Evolutionary conservation across 768 basidiomycete genomes (phyloP).

Genomic region (Erythrobasidium yunnanense): DNA sequence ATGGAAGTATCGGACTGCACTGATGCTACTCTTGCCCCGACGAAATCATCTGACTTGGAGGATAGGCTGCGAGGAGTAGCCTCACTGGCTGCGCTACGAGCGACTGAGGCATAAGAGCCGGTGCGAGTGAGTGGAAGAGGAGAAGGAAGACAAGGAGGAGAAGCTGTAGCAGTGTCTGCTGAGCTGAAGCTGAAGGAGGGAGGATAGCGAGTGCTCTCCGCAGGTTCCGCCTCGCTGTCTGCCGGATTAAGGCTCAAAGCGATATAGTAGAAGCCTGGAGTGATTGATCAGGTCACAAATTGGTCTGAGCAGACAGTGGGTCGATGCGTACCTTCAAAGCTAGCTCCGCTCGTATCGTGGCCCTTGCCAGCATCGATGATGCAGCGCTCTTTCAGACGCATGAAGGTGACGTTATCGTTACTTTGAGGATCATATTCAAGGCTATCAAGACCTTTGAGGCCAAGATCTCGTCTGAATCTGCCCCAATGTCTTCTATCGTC

Average conservation of each 20-base stretch:
- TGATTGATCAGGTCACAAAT: background rate
- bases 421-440: background rate
- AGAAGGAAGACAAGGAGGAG: background rate
- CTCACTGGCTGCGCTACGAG: background rate
- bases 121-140: background rate
- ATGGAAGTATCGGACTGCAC: background rate
- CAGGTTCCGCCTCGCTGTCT: too few species aligned
- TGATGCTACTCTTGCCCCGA: background rate
- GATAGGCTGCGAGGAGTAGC: too few species aligned
- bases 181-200: too few species aligned
- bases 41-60: constrained; percentile 1
- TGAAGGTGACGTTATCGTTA: constrained; percentile 1
- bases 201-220: too few species aligned
- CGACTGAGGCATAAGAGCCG: constrained; percentile 13
- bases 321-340: constrained; percentile 13
- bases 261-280: constrained; percentile 20
- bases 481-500: constrained; percentile 23
- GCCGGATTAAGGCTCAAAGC: constrained; percentile 13
- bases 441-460: background rate
- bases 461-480: constrained; percentile 6
- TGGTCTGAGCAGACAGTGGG: background rate
- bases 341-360: constrained; percentile 11
- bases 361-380: constrained; percentile 1
- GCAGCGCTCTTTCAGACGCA: constrained; percentile 20
- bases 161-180: constrained; percentile 1